phyloP scores from a whole-genome alignment of 345 rosid species.

The Dipteronia dyeriana region DNA sequence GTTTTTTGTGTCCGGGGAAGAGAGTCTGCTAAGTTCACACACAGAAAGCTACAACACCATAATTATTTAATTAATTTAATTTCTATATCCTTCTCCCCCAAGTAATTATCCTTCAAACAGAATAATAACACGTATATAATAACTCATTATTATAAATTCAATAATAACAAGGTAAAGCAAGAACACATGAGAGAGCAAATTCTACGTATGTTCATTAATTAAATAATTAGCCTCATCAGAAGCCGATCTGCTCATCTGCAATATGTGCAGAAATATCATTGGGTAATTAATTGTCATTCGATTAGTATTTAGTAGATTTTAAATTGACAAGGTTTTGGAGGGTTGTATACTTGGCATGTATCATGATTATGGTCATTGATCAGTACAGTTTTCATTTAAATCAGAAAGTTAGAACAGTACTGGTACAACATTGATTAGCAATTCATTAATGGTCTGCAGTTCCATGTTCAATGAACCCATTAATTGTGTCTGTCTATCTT shows the following conservation, averaged over 20 bases:
- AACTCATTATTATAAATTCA: background rate
- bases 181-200: background rate
- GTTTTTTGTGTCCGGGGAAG: background rate
- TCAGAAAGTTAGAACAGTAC: too few species aligned
- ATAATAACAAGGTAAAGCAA: background rate
- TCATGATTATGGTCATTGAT: too few species aligned
- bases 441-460: background rate
- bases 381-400: background rate
- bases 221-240: too few species aligned
- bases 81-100: background rate
- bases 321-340: background rate
- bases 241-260: background rate
- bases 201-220: background rate
- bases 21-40: background rate
- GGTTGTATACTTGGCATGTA: too few species aligned
- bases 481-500: too few species aligned
- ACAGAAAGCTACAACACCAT: background rate
- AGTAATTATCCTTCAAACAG: background rate
- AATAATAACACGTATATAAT: too few species aligned
- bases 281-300: background rate
- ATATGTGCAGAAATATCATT: background rate
- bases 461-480: background rate
- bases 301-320: too few species aligned
- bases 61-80: background rate
- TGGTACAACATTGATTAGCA: too few species aligned